These are phyloP conservation scores for Annona cherimola DNA, from an alignment of 164 flowering plant genomes.

Conservation along the genomic window DNA sequence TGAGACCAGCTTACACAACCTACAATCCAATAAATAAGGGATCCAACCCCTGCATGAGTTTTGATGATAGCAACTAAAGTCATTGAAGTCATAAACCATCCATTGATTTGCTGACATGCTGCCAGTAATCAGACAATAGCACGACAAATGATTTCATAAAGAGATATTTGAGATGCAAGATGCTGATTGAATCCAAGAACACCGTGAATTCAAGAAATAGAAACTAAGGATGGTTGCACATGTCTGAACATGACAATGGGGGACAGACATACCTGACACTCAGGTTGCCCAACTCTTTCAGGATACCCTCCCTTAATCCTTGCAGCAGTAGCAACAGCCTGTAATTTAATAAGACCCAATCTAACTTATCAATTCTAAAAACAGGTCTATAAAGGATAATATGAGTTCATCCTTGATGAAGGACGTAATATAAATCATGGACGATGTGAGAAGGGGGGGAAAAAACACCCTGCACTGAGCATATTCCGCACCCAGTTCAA, in stretches of 20 bases:
- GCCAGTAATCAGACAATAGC: not conserved
- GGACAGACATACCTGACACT: constrained; percentile 68
- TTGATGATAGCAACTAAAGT: too few species aligned
- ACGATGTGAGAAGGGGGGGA: too few species aligned
- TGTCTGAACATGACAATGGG: too few species aligned
- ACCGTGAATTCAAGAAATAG: not conserved
- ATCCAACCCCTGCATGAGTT: too few species aligned
- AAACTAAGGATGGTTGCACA: not conserved
- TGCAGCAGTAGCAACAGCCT: constrained; percentile 89
- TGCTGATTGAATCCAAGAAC: not conserved
- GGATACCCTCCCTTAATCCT: constrained; percentile 91
- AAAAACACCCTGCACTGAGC: too few species aligned
- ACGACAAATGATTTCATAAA: not conserved
- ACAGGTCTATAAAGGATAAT: not conserved
- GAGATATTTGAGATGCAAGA: not conserved
- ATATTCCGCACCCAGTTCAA: too few species aligned
- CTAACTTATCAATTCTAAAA: constrained; percentile 11
- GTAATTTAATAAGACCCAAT: constrained; percentile 15
- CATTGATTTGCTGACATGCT: not conserved
- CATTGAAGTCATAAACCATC: too few species aligned
- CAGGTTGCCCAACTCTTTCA: constrained; percentile 92
- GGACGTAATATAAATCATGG: not conserved
- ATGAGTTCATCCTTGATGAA: not conserved
- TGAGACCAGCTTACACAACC: too few species aligned
- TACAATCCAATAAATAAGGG: too few species aligned